A percentile compares a stretch with the other conserved stretches of the same genome.
These are phyloP conservation scores for Wilcoxina mikolae DNA, from an alignment of 495 filamentous ascomycete genomes.

Conservation along the genomic window DNA sequence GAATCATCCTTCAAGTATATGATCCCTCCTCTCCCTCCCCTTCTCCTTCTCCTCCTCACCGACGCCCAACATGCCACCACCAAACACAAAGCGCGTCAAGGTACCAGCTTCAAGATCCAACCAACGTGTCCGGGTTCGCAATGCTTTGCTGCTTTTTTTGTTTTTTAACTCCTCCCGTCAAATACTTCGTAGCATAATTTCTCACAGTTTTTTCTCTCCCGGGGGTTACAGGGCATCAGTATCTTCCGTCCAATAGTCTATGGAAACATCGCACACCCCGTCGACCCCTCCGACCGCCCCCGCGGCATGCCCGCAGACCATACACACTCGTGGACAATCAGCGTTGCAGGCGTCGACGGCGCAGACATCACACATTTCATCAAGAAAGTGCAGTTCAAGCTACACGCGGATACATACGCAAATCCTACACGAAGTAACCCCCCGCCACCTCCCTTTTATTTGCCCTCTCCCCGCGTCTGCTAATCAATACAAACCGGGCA, in stretches of 20 bases:
- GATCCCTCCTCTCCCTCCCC: neutral
- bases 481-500: slow-evolving; percentile 28
- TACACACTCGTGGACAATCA: slow-evolving; percentile 90
- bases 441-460: neutral
- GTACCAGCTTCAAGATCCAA: slow-evolving; percentile 26
- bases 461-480: neutral
- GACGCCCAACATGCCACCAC: slow-evolving; percentile 29
- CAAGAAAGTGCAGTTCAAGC: slow-evolving; percentile 91
- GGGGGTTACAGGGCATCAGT: slow-evolving; percentile 19
- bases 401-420: slow-evolving; percentile 76
- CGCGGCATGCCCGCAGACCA: slow-evolving; percentile 56
- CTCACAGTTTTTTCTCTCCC: slow-evolving; percentile 2
- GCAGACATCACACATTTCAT: slow-evolving; percentile 89
- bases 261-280: slow-evolving; percentile 23
- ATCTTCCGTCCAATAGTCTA: slow-evolving; percentile 28
- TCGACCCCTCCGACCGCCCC: slow-evolving; percentile 24
- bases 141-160: slow-evolving; percentile 14
- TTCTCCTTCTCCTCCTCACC: neutral
- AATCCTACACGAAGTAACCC: slow-evolving; percentile 62
- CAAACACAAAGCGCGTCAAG: slow-evolving; percentile 28
- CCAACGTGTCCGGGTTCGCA: slow-evolving; percentile 26
- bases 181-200: slow-evolving; percentile 8
- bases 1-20: neutral
- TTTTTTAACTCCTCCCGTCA: slow-evolving; percentile 8
- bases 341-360: slow-evolving; percentile 70